A percentile compares a stretch with the other conserved stretches of the same genome.
Evolutionary conservation across 768 basidiomycete genomes (phyloP).

Genomic region (Hygrocybe coccinea): DNA sequence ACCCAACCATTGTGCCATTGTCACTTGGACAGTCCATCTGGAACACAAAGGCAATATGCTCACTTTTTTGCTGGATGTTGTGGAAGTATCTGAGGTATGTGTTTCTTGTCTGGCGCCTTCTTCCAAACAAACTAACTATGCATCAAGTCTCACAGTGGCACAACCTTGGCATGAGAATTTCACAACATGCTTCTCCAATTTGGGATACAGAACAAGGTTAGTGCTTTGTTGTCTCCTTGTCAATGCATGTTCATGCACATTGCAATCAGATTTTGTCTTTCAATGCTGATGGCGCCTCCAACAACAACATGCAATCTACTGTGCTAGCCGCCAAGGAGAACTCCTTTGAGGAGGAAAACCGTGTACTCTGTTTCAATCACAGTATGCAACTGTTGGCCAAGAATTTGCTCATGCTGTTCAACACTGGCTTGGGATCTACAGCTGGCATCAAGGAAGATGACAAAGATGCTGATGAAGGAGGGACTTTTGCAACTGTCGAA

Average conservation of each 20-base stretch:
- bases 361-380: conserved; percentile 36
- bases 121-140: neutral
- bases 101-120: neutral
- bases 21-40: conserved; percentile 23
- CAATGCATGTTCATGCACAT: conserved; percentile 2
- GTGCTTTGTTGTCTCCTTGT: conserved; percentile 3
- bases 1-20: too few relatives aligned
- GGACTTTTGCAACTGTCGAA: conserved; percentile 7
- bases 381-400: conserved; percentile 36
- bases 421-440: conserved; percentile 19
- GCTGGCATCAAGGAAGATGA: conserved; percentile 2
- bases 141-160: conserved; percentile 30
- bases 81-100: conserved; percentile 31
- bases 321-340: conserved; percentile 18
- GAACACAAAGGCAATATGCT: conserved; percentile 26
- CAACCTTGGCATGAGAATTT: conserved; percentile 32
- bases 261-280: conserved; percentile 26
- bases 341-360: conserved; percentile 23
- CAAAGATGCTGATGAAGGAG: conserved; percentile 7
- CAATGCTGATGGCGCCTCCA: conserved; percentile 33
- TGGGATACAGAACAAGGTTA: conserved; percentile 32
- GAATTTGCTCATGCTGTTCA: conserved; percentile 29
- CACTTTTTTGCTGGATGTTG: conserved; percentile 31
- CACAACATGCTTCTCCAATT: conserved; percentile 30
- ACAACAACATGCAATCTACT: conserved; percentile 32